These are phyloP conservation scores for Metschnikowia bowlesiae DNA, from an alignment of 805 yeast species.

Conservation along the genomic window DNA sequence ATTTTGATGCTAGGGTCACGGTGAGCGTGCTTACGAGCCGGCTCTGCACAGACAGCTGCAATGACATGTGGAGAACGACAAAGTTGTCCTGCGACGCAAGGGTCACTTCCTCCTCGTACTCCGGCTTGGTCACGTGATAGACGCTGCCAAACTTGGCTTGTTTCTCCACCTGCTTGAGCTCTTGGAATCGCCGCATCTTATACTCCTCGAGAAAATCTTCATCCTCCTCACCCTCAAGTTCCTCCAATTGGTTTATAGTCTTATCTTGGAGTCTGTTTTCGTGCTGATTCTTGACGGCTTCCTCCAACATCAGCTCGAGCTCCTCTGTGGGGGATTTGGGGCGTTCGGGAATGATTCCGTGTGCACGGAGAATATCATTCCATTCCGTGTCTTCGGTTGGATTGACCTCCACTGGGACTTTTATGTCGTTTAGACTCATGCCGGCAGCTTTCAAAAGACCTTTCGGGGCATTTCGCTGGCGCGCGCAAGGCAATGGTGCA, in stretches of 20 bases:
- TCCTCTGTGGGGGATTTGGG: slow-evolving; percentile 86
- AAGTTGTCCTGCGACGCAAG: slow-evolving; percentile 60
- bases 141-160: slow-evolving; percentile 70
- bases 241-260: slow-evolving; percentile 78
- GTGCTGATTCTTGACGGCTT: slow-evolving; percentile 73
- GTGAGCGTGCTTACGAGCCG: slow-evolving; percentile 63
- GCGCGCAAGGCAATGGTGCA: slow-evolving; percentile 1
- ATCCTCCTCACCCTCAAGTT: slow-evolving; percentile 85
- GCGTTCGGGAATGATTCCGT: slow-evolving; percentile 89
- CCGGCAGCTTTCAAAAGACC: neutral
- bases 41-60: slow-evolving; percentile 66
- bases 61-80: slow-evolving; percentile 76
- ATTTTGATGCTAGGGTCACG: slow-evolving; percentile 55
- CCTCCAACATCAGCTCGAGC: slow-evolving; percentile 82
- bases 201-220: slow-evolving; percentile 82
- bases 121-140: slow-evolving; percentile 77
- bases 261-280: slow-evolving; percentile 77
- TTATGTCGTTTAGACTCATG: slow-evolving; percentile 38
- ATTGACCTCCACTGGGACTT: slow-evolving; percentile 82
- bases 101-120: slow-evolving; percentile 81
- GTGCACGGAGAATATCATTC: slow-evolving; percentile 89
- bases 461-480: neutral
- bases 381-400: slow-evolving; percentile 98
- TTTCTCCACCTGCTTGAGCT: slow-evolving; percentile 56
- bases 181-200: slow-evolving; percentile 72